Base-by-base conservation (phyloP, 768 basidiomycete species). In the Holtermanniella nyarrowii region DNA sequence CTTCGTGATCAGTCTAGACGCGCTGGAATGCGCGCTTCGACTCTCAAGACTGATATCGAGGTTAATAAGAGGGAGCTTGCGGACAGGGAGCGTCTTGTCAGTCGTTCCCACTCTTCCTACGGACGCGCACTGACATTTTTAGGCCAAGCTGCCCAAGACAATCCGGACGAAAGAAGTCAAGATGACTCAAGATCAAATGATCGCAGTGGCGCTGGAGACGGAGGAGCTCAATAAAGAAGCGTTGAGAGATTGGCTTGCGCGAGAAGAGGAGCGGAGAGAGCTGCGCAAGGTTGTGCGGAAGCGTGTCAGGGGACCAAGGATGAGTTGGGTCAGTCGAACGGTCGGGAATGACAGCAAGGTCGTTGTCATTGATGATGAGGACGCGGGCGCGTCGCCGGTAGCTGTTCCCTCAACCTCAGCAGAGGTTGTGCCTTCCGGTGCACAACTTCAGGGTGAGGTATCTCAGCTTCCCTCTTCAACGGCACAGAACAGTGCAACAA, bases 321-420 rank as follows among this genome's bases (percentile, higher is more conserved):
- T 61, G 58, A 69, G 63, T 14, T 71, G 66, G 67, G 53, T 71
- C 48, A 63, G 61, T 46, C 56, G 69, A 55, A 67, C 65, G 4
- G 61, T 64, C 21, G 61, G 59, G 10, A 63, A 52, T 54, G 27
- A 52, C 42, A 53, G 54, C 16, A 53, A 58, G 24, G 58, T 59
- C 49, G 52, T 60, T 14, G 46, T 55, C 2, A 39, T 46, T 14
- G 55, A 43, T 21, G 50, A 53, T n/a, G 49, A 25, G 44, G 18
- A 31, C 2, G 43, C 20, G 26, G 46, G 10, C 21, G 44, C 3
- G 18, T 21, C 12, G 20, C 24, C 26, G 5, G 26, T 23, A 18
- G 45, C 18, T 14, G 45, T 13, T n/a, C 44, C n/a, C 7, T 21
- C 44, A 42, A 41, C 22, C 10, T 10, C 27, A 14, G 48, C 16